These are phyloP conservation scores for Exophiala sp. DNA, from an alignment of 2,329 filamentous ascomycete genomes.

Conservation along the genomic window DNA sequence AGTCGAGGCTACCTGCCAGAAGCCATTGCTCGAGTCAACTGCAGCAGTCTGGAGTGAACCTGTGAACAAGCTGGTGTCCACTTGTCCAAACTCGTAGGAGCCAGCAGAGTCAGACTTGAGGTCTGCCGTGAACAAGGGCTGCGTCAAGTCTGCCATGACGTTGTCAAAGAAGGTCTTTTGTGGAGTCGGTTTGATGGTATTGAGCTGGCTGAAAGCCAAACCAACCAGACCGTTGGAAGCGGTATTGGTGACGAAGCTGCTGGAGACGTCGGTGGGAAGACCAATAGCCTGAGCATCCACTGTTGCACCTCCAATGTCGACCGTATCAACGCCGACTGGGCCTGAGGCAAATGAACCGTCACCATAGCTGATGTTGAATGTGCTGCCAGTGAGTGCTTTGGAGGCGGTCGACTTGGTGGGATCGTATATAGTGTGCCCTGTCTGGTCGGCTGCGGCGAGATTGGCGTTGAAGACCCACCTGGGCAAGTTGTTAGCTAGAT, in stretches of 20 bases:
- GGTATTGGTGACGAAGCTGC: conserved; percentile 58
- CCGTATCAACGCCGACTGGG: conserved; percentile 62
- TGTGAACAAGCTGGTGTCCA: conserved; percentile 61
- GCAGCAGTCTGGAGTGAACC: conserved; percentile 61
- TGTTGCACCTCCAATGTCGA: conserved; percentile 63
- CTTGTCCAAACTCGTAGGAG: conserved; percentile 69
- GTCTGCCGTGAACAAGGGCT: conserved; percentile 69
- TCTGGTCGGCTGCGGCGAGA: conserved; percentile 45
- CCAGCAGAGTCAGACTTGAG: conserved; percentile 60
- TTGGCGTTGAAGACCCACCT: conserved; percentile 68
- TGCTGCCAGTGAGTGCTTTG: conserved; percentile 46
- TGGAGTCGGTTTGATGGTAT: conserved; percentile 59
- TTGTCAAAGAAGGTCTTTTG: conserved; percentile 76
- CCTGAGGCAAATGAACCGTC: conserved; percentile 63
- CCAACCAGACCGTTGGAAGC: conserved; percentile 67
- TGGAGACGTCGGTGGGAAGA: conserved; percentile 58
- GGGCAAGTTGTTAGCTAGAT: conserved; percentile 5
- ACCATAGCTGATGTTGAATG: conserved; percentile 66
- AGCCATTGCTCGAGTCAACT: conserved; percentile 61
- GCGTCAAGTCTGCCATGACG: conserved; percentile 56
- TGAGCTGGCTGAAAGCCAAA: conserved; percentile 63
- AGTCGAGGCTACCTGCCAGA: conserved; percentile 64
- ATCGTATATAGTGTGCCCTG: conserved; percentile 56
- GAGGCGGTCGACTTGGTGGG: conserved; percentile 52
- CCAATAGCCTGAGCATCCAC: conserved; percentile 64